Percentiles rank a stretch among this genome's conserved stretches.
Conservation (phyloP, 768 basidiomycete genomes). For the Trametes maxima region DNA sequence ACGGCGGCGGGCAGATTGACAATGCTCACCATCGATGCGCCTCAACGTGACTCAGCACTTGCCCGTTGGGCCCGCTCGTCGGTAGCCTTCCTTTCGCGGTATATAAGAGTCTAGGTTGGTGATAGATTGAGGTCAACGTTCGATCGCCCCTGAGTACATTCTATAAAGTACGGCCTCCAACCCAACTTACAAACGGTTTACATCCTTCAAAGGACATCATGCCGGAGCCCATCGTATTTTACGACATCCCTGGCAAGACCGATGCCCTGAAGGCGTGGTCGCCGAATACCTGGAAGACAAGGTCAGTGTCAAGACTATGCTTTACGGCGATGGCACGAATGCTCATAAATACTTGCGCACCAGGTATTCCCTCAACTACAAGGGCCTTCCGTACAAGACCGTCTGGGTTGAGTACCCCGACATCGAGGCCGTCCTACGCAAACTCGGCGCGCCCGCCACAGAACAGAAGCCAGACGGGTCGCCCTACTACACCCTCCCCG, state of each 20-base stretch:
- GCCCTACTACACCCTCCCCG: slow-evolving; percentile 32
- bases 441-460: slow-evolving; percentile 41
- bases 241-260: slow-evolving; percentile 21
- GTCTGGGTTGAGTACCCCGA: slow-evolving; percentile 57
- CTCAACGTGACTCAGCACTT: too few species aligned
- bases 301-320: background rate
- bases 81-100: too few species aligned
- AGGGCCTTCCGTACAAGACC: slow-evolving; percentile 46
- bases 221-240: slow-evolving; percentile 21
- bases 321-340: background rate
- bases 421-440: slow-evolving; percentile 40
- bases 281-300: slow-evolving; percentile 26
- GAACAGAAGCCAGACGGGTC: slow-evolving; percentile 26
- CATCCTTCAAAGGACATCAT: background rate
- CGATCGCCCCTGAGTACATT: too few species aligned
- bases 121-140: too few species aligned
- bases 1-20: too few species aligned
- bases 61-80: too few species aligned
- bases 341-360: background rate
- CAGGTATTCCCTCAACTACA: slow-evolving; percentile 41
- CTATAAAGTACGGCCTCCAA: too few species aligned
- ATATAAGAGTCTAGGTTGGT: too few species aligned
- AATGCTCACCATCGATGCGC: too few species aligned
- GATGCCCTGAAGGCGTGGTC: slow-evolving; percentile 17
- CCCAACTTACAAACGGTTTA: too few species aligned